Evolutionary conservation across 163 green algal genomes (phyloP), one percentile per base, ranked within the genome.

Genomic region (Chlorella variabilis): DNA sequence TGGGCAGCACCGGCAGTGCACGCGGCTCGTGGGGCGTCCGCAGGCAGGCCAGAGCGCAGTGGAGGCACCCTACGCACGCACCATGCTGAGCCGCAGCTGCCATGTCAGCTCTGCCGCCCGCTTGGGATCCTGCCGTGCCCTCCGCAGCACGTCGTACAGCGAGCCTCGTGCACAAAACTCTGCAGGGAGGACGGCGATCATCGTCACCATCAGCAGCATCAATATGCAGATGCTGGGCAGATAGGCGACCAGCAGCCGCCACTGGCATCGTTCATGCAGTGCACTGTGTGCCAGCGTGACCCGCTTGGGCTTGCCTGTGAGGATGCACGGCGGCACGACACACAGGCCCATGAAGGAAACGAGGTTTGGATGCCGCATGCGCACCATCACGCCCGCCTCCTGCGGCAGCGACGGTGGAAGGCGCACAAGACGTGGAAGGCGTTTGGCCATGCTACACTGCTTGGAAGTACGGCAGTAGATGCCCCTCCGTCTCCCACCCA

Each of bases 291-390:
- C 5, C 31, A 71, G 33, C 5, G 23, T 39, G 2, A 9, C 8
- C 31, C 62, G 8, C 31, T 45, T 15, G 8, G 4, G 36, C 66
- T 58, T 38, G 18, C 66, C 66, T 23, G 66, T 74, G 23, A 74
- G 39, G 23, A 74, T 74, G 66, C 66, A 74, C 2, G 66, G 66
- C 1, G 65, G 65, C 18, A 71, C 33, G 36, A 23, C 17, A 23
- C 65, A 71, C 18, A 71, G 36, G 36, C 65, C 65, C 65, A 71
- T 48, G 65, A 71, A 71, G 27, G 9, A 20, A 8, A 71, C 65
- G 20, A 71, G 36, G 65, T 71, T 71, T 9, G 65, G 65, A 23
- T 71, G 65, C 34, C 65, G 36, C 65, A 71, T 71, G 18, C 65
- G 17, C 18, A 36, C 33, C 65, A 71, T 71, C 34, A 71, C 65